These are phyloP conservation scores for Aspergillus hancockii DNA, from an alignment of 495 filamentous ascomycete genomes.

Conservation along the genomic window DNA sequence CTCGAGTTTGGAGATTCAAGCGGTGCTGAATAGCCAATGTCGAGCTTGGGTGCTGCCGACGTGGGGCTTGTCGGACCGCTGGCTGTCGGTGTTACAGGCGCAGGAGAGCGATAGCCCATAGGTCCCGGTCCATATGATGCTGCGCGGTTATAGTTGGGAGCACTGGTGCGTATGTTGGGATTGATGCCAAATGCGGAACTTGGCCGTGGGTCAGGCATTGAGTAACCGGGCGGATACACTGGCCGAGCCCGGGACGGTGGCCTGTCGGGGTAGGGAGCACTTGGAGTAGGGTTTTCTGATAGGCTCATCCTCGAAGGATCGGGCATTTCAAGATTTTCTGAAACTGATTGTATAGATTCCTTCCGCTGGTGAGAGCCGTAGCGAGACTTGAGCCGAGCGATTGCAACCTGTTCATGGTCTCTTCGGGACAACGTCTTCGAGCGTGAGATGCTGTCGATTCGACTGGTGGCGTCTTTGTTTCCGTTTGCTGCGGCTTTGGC, in stretches of 20 bases:
- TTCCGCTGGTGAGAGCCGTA: conserved; percentile 81
- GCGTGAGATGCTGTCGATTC: conserved; percentile 82
- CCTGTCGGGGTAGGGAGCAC: conserved; percentile 43
- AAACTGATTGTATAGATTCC: conserved; percentile 50
- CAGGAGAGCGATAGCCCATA: conserved; percentile 44
- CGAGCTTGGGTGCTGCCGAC: conserved; percentile 40
- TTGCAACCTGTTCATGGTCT: conserved; percentile 90
- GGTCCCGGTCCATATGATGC: conserved; percentile 38
- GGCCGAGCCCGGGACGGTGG: conserved; percentile 49
- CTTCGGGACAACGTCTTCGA: conserved; percentile 84
- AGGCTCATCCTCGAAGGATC: conserved; percentile 58
- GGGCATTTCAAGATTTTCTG: conserved; percentile 70
- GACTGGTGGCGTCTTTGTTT: conserved; percentile 81
- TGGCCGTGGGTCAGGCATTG: conserved; percentile 52
- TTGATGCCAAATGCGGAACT: conserved; percentile 69
- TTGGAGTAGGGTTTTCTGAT: conserved; percentile 40
- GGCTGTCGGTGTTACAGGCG: conserved; percentile 34
- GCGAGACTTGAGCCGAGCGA: conserved; percentile 87
- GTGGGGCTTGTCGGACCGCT: conserved; percentile 32
- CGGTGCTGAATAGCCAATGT: conserved; percentile 57
- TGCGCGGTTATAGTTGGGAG: conserved; percentile 33
- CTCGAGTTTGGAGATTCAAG: conserved; percentile 40
- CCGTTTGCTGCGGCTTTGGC: conserved; percentile 85
- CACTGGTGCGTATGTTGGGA: conserved; percentile 50
- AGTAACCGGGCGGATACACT: conserved; percentile 64